Evolutionary conservation across 192 early-diverging fungal species (phyloP).

Genomic region (Backusella liffmaniae): DNA sequence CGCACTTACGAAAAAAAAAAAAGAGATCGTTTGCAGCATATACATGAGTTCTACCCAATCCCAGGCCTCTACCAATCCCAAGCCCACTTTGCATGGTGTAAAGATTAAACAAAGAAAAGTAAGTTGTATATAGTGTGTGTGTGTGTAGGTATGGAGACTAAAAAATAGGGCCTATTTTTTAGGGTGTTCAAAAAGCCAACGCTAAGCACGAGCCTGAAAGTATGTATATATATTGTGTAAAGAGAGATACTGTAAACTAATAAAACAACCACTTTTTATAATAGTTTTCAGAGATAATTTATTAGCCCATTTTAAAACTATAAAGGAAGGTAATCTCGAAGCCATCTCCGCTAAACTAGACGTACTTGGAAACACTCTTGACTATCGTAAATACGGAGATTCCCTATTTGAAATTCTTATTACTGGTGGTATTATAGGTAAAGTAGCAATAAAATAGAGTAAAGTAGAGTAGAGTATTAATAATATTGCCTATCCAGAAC

Average conservation of each 20-base stretch:
- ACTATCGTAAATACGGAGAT: constrained; percentile 95
- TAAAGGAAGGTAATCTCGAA: constrained; percentile 63
- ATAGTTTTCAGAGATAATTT: constrained; percentile 63
- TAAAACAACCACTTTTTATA: background rate
- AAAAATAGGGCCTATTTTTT: background rate
- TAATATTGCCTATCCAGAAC: constrained; percentile 43
- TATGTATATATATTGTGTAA: constrained; percentile 26
- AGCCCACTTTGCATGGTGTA: constrained; percentile 66
- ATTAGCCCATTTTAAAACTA: constrained; percentile 46
- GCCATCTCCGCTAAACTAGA: constrained; percentile 77
- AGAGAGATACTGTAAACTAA: background rate
- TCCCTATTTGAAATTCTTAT: constrained; percentile 92
- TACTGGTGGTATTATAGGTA: constrained; percentile 88
- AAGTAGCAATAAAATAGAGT: background rate
- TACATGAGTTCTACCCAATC: constrained; percentile 51
- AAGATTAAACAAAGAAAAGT: constrained; percentile 70
- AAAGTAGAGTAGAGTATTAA: too few relatives aligned
- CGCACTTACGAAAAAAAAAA: constrained; percentile 2
- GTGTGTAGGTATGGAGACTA: background rate
- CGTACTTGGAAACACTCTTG: constrained; percentile 79
- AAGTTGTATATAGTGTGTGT: background rate
- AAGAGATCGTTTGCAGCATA: constrained; percentile 22
- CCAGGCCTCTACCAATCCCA: constrained; percentile 38
- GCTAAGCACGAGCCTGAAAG: constrained; percentile 65
- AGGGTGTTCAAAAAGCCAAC: constrained; percentile 66